These are phyloP conservation scores for Botrytis paeoniae DNA, from an alignment of 2,329 filamentous ascomycete species.

Conservation along the genomic window DNA sequence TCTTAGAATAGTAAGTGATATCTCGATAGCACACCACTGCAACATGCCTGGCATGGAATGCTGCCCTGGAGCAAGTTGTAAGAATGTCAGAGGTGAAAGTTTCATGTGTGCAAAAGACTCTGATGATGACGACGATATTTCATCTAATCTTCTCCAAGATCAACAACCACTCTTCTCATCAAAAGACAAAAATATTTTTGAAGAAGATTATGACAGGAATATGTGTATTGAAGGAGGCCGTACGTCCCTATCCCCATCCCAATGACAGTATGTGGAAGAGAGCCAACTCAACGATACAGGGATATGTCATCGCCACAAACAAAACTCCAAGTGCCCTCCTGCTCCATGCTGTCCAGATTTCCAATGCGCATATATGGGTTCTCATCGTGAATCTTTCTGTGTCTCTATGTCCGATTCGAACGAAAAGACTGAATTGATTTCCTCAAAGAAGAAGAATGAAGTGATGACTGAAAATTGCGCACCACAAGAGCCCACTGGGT, in stretches of 20 bases:
- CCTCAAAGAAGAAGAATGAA: neutral
- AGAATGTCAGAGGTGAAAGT: neutral
- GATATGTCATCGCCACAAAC: neutral
- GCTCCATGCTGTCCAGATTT: neutral
- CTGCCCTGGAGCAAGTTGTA: neutral
- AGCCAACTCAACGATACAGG: neutral
- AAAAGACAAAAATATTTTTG: neutral
- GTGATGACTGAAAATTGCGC: neutral
- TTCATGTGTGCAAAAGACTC: neutral
- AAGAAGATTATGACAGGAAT: neutral
- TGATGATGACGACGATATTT: constrained; percentile 8
- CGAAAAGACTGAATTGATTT: neutral
- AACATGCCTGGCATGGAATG: neutral
- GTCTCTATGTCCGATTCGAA: neutral
- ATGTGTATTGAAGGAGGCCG: constrained; percentile 6
- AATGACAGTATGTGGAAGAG: too few relatives aligned
- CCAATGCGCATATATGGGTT: neutral
- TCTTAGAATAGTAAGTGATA: neutral
- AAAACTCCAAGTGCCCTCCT: neutral
- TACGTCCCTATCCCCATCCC: neutral
- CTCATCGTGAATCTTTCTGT: neutral
- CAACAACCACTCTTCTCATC: neutral
- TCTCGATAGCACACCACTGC: neutral
- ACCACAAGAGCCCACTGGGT: neutral
- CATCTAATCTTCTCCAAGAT: neutral